Conservation (phyloP, 2,329 filamentous ascomycete genomes). For the Aspergillus sp. region DNA sequence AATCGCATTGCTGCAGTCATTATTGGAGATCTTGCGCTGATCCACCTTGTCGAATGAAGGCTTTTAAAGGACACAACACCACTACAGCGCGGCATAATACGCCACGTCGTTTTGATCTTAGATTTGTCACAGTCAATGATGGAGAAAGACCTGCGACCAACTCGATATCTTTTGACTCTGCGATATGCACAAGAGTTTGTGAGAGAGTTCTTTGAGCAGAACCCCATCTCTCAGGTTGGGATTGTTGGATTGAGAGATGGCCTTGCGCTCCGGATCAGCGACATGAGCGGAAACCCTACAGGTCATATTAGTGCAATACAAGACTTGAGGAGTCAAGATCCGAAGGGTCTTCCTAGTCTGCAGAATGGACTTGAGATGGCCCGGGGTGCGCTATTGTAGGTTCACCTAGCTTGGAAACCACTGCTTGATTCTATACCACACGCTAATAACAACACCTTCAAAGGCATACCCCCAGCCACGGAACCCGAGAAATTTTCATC, state of each 20-base stretch:
- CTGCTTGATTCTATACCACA: neutral
- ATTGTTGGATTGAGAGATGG: constrained; percentile 93
- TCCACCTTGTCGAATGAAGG: constrained; percentile 47
- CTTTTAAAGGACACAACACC: constrained; percentile 92
- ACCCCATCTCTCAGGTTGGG: constrained; percentile 93
- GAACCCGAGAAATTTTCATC: constrained; percentile 88
- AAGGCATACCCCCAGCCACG: constrained; percentile 86
- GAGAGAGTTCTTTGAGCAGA: constrained; percentile 95
- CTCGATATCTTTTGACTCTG: constrained; percentile 77
- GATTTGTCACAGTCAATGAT: constrained; percentile 93
- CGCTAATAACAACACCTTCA: constrained; percentile 9
- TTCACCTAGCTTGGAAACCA: constrained; percentile 1
- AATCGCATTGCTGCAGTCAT: neutral
- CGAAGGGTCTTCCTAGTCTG: constrained; percentile 74
- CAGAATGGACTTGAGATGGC: constrained; percentile 98
- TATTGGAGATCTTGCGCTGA: constrained; percentile 2
- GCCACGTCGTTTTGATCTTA: constrained; percentile 87
- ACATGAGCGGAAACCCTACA: constrained; percentile 86
- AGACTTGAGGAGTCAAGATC: constrained; percentile 64
- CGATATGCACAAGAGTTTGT: constrained; percentile 86
- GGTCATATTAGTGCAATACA: constrained; percentile 80
- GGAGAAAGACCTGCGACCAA: constrained; percentile 92
- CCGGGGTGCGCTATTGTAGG: constrained; percentile 80
- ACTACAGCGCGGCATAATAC: constrained; percentile 92
- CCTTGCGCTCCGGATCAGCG: constrained; percentile 78